Evolutionary conservation across 495 filamentous ascomycete genomes (phyloP).

Genomic region (Hypoxylon lenormandii): DNA sequence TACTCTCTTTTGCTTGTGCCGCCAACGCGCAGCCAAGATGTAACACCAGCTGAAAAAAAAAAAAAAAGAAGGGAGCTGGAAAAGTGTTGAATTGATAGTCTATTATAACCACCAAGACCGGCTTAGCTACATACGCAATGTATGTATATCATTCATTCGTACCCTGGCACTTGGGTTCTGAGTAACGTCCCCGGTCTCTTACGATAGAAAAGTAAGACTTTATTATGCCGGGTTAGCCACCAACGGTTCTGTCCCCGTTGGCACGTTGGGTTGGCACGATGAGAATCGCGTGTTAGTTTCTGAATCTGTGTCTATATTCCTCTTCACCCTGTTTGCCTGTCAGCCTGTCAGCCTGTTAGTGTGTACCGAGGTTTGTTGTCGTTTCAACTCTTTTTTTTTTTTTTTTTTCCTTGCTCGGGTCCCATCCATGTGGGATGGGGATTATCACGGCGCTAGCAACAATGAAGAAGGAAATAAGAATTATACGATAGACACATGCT

Average conservation of each 20-base stretch:
- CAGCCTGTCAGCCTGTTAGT: neutral
- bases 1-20: constrained; percentile 18
- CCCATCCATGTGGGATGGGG: constrained; percentile 15
- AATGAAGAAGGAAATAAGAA: too few species aligned
- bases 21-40: constrained; percentile 17
- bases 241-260: constrained; percentile 5
- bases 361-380: constrained; percentile 13
- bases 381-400: constrained; percentile 1
- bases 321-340: constrained; percentile 3
- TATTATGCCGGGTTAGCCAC: constrained; percentile 15
- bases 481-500: constrained; percentile 5
- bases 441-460: constrained; percentile 3
- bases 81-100: neutral
- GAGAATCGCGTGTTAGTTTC: constrained; percentile 27
- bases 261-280: constrained; percentile 20
- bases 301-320: neutral
- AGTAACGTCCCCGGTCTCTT: constrained; percentile 3
- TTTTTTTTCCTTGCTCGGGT: constrained; percentile 8
- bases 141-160: too few species aligned
- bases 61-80: neutral
- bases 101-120: neutral
- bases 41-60: too few species aligned
- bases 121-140: neutral
- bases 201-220: constrained; percentile 18
- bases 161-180: neutral